These are phyloP conservation scores for Mallotus japonicus DNA, from an alignment of 441 rosid species.

Conservation along the genomic window DNA sequence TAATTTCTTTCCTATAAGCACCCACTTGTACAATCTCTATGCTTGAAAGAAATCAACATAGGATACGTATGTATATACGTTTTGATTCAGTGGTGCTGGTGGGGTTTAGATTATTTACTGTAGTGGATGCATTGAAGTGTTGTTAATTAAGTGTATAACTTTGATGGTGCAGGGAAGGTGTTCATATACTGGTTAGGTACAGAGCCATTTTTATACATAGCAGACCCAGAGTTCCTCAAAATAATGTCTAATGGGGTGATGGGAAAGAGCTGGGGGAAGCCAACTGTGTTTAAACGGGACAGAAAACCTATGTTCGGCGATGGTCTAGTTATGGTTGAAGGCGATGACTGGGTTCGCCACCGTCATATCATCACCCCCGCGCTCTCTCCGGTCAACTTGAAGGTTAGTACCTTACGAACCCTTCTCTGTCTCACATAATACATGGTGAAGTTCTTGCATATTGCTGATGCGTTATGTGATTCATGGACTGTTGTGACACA, in stretches of 20 bases:
- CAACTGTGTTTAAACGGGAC: conserved; percentile 74
- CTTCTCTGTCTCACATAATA: not conserved
- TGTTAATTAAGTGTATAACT: not conserved
- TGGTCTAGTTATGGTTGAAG: conserved; percentile 89
- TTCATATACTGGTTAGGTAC: conserved; percentile 93
- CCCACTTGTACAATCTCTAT: no score
- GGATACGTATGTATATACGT: no score
- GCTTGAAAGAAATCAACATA: no score
- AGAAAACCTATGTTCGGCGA: conserved; percentile 92
- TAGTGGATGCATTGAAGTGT: no score
- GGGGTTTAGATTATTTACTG: not conserved
- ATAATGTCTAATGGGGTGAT: conserved; percentile 63
- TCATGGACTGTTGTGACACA: no score
- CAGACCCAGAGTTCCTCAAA: conserved; percentile 89
- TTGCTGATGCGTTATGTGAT: no score
- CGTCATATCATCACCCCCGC: conserved; percentile 93
- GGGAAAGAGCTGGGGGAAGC: conserved; percentile 98
- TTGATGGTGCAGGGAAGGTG: conserved; percentile 65
- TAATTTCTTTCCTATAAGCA: no score
- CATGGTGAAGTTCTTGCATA: no score
- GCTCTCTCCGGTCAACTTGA: conserved; percentile 72
- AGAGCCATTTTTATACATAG: conserved; percentile 86
- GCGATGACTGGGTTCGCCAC: conserved; percentile 91
- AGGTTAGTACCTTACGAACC: conserved; percentile 40
- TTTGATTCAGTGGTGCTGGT: no score